Conservation (phyloP, 176 grass and related monocot species). For the Ampelocalamus luodianensis region DNA sequence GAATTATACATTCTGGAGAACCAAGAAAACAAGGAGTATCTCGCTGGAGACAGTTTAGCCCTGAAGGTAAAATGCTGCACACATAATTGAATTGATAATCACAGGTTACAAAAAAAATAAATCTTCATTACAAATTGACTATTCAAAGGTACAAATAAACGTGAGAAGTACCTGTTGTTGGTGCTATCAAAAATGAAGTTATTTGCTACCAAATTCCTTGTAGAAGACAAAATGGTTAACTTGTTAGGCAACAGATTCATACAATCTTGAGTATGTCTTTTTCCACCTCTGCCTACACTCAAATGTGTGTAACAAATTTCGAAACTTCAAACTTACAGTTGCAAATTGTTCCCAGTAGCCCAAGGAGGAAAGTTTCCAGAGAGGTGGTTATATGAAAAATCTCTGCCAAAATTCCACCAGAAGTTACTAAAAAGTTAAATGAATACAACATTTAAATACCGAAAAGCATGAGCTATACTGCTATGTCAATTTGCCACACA, state of each 20-base stretch:
- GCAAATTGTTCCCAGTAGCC: constrained; percentile 1
- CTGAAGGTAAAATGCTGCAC: constrained; percentile 36
- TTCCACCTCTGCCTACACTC: background rate
- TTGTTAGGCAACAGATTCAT: background rate
- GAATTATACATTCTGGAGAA: constrained; percentile 64
- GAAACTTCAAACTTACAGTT: constrained; percentile 9
- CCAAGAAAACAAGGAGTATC: constrained; percentile 66
- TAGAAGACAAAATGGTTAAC: background rate
- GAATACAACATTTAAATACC: background rate
- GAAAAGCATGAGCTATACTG: background rate
- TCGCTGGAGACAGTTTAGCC: constrained; percentile 76
- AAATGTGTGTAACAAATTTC: background rate
- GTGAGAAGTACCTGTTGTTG: constrained; percentile 6
- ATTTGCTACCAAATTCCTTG: constrained; percentile 34
- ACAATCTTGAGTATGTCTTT: background rate
- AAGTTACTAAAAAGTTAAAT: constrained; percentile 3
- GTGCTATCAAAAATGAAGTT: constrained; percentile 18
- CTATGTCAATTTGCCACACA: background rate
- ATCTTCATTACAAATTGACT: background rate
- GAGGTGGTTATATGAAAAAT: constrained; percentile 34
- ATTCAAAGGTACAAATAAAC: background rate
- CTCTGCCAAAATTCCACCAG: background rate
- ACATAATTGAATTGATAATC: background rate
- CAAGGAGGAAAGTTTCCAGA: constrained; percentile 28
- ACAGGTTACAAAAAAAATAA: background rate